phyloP scores from a whole-genome alignment of 83 land plant genomes.

The Diphasiastrum complanatum region DNA sequence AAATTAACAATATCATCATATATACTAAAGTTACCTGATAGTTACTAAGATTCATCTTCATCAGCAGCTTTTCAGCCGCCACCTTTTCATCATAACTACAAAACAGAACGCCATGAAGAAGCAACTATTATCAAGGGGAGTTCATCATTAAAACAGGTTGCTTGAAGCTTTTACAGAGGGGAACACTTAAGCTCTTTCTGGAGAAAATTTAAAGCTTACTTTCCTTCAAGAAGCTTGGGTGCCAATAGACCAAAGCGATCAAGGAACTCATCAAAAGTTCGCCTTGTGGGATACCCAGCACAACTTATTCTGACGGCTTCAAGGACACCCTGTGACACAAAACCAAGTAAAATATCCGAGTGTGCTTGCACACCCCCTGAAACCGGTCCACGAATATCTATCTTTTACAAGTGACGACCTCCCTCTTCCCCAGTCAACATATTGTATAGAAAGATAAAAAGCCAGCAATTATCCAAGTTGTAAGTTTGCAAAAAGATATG shows the following conservation, averaged over 20 bases:
- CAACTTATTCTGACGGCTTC: conserved; percentile 6
- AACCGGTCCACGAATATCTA: too few species aligned
- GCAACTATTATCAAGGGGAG: background rate
- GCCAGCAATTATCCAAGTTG: too few species aligned
- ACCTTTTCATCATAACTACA: conserved; percentile 64
- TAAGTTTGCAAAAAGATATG: too few species aligned
- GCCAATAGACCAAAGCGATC: conserved; percentile 6
- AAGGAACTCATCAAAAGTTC: background rate
- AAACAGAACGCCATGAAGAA: conserved; percentile 7
- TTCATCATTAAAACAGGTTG: background rate
- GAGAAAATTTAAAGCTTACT: too few species aligned
- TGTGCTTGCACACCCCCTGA: too few species aligned
- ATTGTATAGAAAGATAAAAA: too few species aligned
- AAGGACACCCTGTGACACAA: background rate
- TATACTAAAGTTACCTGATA: conserved; percentile 47
- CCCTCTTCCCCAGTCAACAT: too few species aligned
- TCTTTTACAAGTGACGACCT: too few species aligned
- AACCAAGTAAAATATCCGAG: too few species aligned
- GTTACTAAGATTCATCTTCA: conserved; percentile 52
- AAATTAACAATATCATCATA: too few species aligned
- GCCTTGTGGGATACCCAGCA: conserved; percentile 1
- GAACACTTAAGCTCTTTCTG: too few species aligned
- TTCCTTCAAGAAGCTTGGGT: background rate
- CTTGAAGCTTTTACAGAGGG: too few species aligned
- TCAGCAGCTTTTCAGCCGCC: conserved; percentile 61